Conservation (phyloP, 2,329 filamentous ascomycete genomes). For the Aspergillus felis region DNA sequence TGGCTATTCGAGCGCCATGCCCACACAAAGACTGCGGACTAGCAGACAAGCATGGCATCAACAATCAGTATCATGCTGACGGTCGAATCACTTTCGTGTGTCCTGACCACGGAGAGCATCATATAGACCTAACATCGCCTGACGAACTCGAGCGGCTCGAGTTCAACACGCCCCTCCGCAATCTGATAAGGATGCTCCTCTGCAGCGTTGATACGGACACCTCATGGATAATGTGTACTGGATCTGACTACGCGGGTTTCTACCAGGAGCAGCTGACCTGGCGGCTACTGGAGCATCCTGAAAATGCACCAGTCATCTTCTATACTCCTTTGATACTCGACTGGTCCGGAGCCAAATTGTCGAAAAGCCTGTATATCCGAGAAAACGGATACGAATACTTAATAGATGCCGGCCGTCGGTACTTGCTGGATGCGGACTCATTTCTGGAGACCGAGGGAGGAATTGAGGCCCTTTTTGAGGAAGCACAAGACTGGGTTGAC, state of each 20-base stretch:
- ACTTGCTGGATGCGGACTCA: too few relatives aligned
- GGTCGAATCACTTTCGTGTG: constrained; percentile 1
- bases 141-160: too few relatives aligned
- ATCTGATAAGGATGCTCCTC: too few relatives aligned
- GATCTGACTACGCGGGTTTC: too few relatives aligned
- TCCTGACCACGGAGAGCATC: background rate
- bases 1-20: too few relatives aligned
- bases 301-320: constrained; percentile 5
- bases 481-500: background rate
- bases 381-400: constrained; percentile 12
- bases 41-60: constrained; percentile 16
- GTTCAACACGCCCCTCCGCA: too few relatives aligned
- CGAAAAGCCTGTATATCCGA: constrained; percentile 15
- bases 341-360: constrained; percentile 13
- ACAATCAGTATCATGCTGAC: constrained; percentile 11
- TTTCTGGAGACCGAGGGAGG: too few relatives aligned
- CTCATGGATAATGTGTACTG: too few relatives aligned
- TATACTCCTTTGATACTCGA: constrained; percentile 11
- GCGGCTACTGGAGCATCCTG: background rate
- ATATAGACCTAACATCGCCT: too few relatives aligned
- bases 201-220: too few relatives aligned
- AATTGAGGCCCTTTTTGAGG: too few relatives aligned
- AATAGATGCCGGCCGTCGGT: background rate
- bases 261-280: too few relatives aligned
- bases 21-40: constrained; percentile 11